A percentile compares a stretch with the other conserved stretches of the same genome.
Conservation (phyloP, 345 rosid genomes). For the Dipteronia dyeriana region DNA sequence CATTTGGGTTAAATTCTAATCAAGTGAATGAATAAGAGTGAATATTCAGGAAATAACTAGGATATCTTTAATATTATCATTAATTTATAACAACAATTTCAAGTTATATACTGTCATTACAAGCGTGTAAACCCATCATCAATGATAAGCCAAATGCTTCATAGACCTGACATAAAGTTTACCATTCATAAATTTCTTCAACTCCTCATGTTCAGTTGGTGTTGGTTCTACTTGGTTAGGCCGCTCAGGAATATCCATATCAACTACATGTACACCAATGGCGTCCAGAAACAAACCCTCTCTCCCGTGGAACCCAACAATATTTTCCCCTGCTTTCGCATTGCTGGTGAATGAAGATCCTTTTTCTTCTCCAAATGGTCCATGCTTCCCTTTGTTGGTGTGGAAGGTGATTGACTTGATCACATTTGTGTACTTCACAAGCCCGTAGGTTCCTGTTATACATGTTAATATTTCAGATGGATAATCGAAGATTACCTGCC, state of each 20-base stretch:
- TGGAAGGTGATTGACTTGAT: slow-evolving; percentile 75
- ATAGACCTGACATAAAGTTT: too few relatives aligned
- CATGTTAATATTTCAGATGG: slow-evolving; percentile 74
- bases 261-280: slow-evolving; percentile 60
- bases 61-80: too few relatives aligned
- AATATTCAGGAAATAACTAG: too few relatives aligned
- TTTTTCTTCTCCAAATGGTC: slow-evolving; percentile 87
- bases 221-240: slow-evolving; percentile 64
- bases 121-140: too few relatives aligned
- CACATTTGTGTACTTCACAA: slow-evolving; percentile 62
- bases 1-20: too few relatives aligned
- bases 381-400: slow-evolving; percentile 78
- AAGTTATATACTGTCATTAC: too few relatives aligned
- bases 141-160: too few relatives aligned
- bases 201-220: slow-evolving; percentile 46
- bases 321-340: slow-evolving; percentile 58
- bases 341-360: slow-evolving; percentile 70
- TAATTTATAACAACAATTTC: too few relatives aligned
- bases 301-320: slow-evolving; percentile 83
- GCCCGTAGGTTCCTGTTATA: slow-evolving; percentile 63
- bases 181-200: too few relatives aligned
- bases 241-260: slow-evolving; percentile 69
- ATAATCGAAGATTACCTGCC: slow-evolving; percentile 77
- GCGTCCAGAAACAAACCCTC: slow-evolving; percentile 76
- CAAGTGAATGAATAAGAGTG: too few relatives aligned